Base-by-base conservation (phyloP, 139 green algal genomes). In the Medakamo hakoo region DNA sequence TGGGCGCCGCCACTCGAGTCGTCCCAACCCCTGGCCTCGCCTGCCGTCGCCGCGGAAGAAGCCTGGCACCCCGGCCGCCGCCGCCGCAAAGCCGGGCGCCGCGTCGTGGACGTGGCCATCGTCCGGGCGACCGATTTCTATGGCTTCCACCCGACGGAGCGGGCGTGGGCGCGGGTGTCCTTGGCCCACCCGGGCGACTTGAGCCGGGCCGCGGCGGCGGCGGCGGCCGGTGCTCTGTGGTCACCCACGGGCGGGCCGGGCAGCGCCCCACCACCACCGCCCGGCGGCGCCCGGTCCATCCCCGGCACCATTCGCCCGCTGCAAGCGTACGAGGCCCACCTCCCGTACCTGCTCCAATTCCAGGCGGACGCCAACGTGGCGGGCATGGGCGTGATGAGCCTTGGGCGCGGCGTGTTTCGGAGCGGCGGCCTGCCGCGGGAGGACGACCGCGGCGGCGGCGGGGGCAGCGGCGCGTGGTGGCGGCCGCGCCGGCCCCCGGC, bases 321-420 rank as follows among this genome's bases (percentile, higher is more conserved):
- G 55, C 84, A 95, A 75, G 83, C 88, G 0, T 84, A 94, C 67
- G 91, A 97, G 69, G 72, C 82, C 1, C 91, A 97, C 76, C 69
- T 97, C 19, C 91, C 91, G 26, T 97, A 84, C 73, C 69, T 97
- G 60, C 81, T 97, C 63, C 91, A 97, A 68, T 66, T 97, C 65
- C 96, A 95, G 82, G 81, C 95, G 19, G 90, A 96, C 71, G 85
- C 87, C 74, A 97, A 97, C 69, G 74, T 97, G 63, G 71, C 79
- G 20, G 90, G 90, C 49, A 96, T 96, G 90, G 82, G 76, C 22
- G 76, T 74, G 57, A 22, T 95, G 4, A 66, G 69, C 16, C 71
- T 95, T 5, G 25, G 40, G 14, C 60, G 64, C 27, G 81, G 80
- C 20, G 24, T 26, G 3, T 78, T 78, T 67, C 69, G 72, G 27